Conservation (phyloP, 208 protist genomes). For the Acanthamoeba quina region DNA sequence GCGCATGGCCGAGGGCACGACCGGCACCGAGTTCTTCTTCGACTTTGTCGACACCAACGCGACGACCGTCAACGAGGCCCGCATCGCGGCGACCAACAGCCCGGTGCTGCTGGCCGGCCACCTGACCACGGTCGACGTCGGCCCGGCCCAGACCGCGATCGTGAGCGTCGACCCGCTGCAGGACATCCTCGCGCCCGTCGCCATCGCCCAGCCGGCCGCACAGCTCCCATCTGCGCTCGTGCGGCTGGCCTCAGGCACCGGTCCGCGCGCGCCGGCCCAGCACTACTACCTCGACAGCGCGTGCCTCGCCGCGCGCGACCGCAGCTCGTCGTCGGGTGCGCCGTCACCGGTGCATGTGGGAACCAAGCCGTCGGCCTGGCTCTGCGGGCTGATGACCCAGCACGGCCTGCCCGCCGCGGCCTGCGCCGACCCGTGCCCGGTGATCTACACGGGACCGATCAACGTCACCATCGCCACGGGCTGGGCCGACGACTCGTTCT, state of each 20-base stretch:
- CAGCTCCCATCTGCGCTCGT: not conserved
- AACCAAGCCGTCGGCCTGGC: not conserved
- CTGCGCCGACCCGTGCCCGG: constrained; percentile 22
- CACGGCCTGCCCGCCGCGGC: not conserved
- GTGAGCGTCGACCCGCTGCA: constrained; percentile 6
- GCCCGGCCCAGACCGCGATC: constrained; percentile 6
- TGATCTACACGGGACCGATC: constrained; percentile 36
- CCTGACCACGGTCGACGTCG: constrained; percentile 16
- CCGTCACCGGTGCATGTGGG: not conserved
- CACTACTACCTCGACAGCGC: constrained; percentile 56
- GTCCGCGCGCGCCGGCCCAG: not conserved
- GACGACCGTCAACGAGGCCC: constrained; percentile 1
- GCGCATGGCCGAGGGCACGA: constrained; percentile 27
- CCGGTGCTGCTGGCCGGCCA: not conserved
- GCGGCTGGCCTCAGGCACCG: constrained; percentile 12
- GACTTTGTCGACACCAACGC: not conserved
- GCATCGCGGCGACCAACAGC: constrained; percentile 31
- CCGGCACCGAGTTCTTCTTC: constrained; percentile 64
- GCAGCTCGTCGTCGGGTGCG: not conserved
- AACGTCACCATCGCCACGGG: constrained; percentile 59
- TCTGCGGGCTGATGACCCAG: constrained; percentile 14
- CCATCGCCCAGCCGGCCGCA: constrained; percentile 7
- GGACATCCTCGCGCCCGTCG: constrained; percentile 32
- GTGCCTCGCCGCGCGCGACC: constrained; percentile 23
- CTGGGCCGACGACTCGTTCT: constrained; percentile 57